Base-by-base conservation (phyloP, 495 filamentous ascomycete species). In the Annulohypoxylon stygium region DNA sequence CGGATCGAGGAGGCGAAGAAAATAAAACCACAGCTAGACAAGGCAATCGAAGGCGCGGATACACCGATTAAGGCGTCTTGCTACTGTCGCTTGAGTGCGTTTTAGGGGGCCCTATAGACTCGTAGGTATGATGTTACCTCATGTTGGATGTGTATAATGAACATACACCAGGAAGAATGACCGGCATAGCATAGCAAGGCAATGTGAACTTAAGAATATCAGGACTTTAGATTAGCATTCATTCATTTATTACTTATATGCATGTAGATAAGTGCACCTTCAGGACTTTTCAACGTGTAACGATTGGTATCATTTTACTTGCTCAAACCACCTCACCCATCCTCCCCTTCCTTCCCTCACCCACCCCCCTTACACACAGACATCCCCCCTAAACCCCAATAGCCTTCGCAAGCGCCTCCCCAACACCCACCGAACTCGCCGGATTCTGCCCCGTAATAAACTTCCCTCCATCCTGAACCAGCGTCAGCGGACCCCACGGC, bases 361-460 rank as follows among this genome's bases (percentile, higher is more conserved):
- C 16, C n/a, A 18, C 0, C 11, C 3, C 5, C 5, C 12, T 16
- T 16, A 47, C 12, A 18, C 11, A 23, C 10, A 1, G 20, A 23
- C 20, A 23, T 23, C 20, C 20, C 18, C 33, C 43, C 33, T 66
- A 74, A 9, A 74, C 26, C 7, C 76, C 63, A 57, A 80, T 70
- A 8, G 76, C 73, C 74, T 80, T 81, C 14, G 80, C 73, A 69
- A 86, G 69, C n/a, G 78, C 83, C 78, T 90, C 84, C 0, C 86
- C 91, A 53, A 93, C 81, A 0, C 77, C 85, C 30, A 81, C 83
- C 11, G 90, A 91, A 77, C 88, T 90, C 8, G 85, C 87, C 14
- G 92, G 92, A 72, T 93, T 94, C 83, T 94, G 91, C 0, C 92
- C 92, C 2, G 92, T 93, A 67, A 94, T 91, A 61, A 94, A 62